A percentile compares a stretch with the other conserved stretches of the same genome.
Conservation (phyloP, 2,329 filamentous ascomycete species). For the Exophiala viscosa region DNA sequence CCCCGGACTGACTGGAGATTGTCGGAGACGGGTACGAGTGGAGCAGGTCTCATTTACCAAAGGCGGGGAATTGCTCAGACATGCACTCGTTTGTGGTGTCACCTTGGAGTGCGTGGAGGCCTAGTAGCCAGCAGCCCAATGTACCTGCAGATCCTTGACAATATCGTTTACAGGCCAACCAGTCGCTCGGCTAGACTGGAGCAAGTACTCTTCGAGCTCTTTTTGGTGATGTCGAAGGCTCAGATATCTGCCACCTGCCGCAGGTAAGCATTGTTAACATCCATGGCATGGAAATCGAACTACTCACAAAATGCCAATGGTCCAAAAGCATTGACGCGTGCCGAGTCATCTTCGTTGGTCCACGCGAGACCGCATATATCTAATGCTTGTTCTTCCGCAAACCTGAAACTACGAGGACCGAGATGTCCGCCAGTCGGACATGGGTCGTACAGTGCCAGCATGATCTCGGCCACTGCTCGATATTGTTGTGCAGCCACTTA, state of each 20-base stretch:
- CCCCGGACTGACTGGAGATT: too few species aligned
- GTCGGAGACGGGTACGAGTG: too few species aligned
- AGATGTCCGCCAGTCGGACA: not conserved
- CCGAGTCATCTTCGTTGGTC: not conserved
- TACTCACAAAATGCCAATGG: not conserved
- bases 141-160: not conserved
- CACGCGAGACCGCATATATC: not conserved
- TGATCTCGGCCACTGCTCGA: not conserved
- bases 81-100: too few species aligned
- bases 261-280: not conserved
- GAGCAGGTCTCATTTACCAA: too few species aligned
- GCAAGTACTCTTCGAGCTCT: not conserved
- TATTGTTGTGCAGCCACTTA: not conserved
- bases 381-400: not conserved
- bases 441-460: not conserved
- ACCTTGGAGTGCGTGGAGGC: too few species aligned
- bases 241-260: not conserved
- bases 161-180: not conserved
- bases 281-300: not conserved
- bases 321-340: constrained; percentile 1
- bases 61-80: too few species aligned
- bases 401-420: not conserved
- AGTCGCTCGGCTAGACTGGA: not conserved
- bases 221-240: not conserved
- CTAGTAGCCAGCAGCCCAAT: not conserved